Evolutionary conservation across 331 rosid species (phyloP).

Genomic region (Phaseolus coccineus): DNA sequence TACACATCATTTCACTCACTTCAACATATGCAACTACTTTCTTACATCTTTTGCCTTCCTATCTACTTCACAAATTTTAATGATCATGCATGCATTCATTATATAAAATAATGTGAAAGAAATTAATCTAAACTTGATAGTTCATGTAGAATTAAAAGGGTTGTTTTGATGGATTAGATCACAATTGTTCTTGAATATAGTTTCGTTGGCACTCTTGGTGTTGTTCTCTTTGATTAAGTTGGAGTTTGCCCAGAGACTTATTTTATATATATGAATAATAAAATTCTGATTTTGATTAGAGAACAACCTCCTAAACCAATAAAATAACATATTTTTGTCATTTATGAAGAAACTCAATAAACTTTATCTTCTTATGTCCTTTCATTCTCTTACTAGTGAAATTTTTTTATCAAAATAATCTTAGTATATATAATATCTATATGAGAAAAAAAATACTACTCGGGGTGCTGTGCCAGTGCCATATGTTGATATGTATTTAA

Average conservation of each 20-base stretch:
- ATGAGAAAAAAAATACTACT: neutral
- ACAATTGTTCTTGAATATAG: neutral
- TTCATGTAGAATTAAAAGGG: neutral
- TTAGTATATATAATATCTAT: neutral
- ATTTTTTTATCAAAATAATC: too few relatives aligned
- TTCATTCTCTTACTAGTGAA: too few relatives aligned
- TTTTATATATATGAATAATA: neutral
- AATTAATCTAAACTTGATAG: neutral
- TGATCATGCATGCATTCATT: neutral
- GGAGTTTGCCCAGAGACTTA: too few relatives aligned
- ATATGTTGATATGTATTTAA: constrained; percentile 8
- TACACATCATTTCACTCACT: too few relatives aligned
- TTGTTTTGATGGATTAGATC: neutral
- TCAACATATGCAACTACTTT: neutral
- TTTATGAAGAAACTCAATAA: too few relatives aligned
- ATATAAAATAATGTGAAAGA: neutral
- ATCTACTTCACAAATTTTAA: neutral
- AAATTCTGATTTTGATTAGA: neutral
- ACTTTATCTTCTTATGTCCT: too few relatives aligned
- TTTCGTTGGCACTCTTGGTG: neutral
- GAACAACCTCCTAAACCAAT: neutral
- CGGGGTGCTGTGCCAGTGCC: neutral
- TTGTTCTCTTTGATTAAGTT: neutral
- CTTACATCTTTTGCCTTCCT: neutral
- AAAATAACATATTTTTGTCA: neutral